These are phyloP conservation scores for Immersiporthe knoxdaviesiana DNA, from an alignment of 2,329 filamentous ascomycete genomes.

Conservation along the genomic window DNA sequence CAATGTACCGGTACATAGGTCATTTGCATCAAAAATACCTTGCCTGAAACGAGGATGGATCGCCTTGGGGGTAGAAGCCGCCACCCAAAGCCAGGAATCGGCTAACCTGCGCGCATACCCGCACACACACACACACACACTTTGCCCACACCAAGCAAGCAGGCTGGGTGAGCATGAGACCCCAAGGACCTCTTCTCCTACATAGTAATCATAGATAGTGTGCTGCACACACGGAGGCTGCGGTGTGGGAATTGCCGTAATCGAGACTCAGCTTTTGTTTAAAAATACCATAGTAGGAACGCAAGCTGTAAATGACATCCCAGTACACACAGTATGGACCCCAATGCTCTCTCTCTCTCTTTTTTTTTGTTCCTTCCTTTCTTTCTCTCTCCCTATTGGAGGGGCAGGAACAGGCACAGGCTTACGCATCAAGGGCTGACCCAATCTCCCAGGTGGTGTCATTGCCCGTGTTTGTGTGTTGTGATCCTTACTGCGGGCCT, in stretches of 20 bases:
- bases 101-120: background rate
- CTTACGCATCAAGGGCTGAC: conserved; percentile 1
- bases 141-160: too few species aligned
- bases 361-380: background rate
- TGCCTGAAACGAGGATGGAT: conserved; percentile 12
- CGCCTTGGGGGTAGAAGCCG: background rate
- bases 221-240: background rate
- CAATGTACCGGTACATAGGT: conserved; percentile 22
- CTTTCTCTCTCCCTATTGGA: background rate
- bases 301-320: background rate
- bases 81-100: background rate
- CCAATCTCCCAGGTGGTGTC: background rate
- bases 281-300: background rate
- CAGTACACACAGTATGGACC: background rate
- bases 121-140: background rate
- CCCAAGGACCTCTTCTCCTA: background rate
- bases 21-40: conserved; percentile 18
- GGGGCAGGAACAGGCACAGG: background rate
- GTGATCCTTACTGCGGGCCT: background rate
- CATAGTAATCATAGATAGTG: conserved; percentile 2
- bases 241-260: background rate
- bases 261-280: background rate
- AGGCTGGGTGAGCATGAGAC: background rate
- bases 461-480: conserved; percentile 2
- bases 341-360: background rate